Conservation (phyloP, 2,329 filamentous ascomycete genomes). For the Talaromyces islandicus region DNA sequence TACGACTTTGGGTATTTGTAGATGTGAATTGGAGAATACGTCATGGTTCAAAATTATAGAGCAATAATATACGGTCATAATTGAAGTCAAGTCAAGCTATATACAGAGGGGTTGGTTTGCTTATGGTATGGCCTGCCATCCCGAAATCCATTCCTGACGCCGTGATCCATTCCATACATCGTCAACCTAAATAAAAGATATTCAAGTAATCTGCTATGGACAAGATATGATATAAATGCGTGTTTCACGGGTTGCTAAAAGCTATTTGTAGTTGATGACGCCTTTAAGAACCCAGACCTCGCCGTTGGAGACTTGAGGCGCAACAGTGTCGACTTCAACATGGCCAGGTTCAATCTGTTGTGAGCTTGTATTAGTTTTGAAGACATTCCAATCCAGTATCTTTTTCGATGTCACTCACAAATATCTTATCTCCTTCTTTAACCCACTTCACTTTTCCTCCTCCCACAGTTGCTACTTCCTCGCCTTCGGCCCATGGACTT, state of each 20-base stretch:
- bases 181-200: background rate
- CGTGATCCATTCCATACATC: background rate
- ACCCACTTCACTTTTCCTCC: conserved; percentile 81
- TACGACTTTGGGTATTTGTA: background rate
- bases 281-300: conserved; percentile 74
- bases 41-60: background rate
- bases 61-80: background rate
- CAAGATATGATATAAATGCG: background rate
- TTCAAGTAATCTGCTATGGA: background rate
- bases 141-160: background rate
- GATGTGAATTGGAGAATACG: background rate
- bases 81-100: background rate
- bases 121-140: background rate
- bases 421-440: conserved; percentile 55
- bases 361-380: background rate
- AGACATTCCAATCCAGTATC: background rate
- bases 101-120: background rate
- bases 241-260: background rate
- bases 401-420: conserved; percentile 42
- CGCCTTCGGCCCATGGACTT: conserved; percentile 67
- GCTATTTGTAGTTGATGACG: conserved; percentile 48
- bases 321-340: conserved; percentile 69
- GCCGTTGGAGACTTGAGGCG: conserved; percentile 75
- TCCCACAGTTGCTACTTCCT: conserved; percentile 61
- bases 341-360: conserved; percentile 60